Base-by-base conservation (phyloP, 2,329 filamentous ascomycete genomes). In the Hawksworthiomyces lignivorus region DNA sequence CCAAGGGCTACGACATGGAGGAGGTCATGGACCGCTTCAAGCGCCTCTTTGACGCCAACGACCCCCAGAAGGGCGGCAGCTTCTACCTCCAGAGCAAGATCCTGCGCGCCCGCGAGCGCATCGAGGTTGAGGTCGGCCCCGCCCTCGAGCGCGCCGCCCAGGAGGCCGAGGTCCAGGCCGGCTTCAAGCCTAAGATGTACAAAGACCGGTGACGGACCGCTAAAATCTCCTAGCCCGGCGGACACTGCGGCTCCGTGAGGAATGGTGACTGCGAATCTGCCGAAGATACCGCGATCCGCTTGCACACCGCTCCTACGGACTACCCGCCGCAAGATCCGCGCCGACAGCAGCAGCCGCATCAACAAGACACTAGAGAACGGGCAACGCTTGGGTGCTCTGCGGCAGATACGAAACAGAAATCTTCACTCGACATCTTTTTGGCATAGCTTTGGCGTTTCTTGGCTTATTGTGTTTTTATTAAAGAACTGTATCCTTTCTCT, bases 71-170 rank as follows among this genome's bases (percentile, higher is more conserved):
- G 59, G 92, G 92, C 27, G 92, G 92, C 40, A 96, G 88, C 56
- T 98, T 98, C 66, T 98, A 98, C 64, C 73, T 98, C 36, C 92
- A 98, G 67, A 97, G 90, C 73, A 98, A 98, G 69, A 80, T 98
- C 42, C 67, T 97, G 53, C 75, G 92, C 48, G 92, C 92, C 45
- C 78, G 90, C 55, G 90, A 98, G 67, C 73, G 92, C 50, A 84
- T 98, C 66, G 90, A 97, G 69, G 74, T 83, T 55, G 90, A 98
- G 65, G 69, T 92, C 30, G 73, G 80, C 50, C 80, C 84, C 45
- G 75, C 81, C 46, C 72, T 80, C 55, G 82, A 86, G 59, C 80
- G 82, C 59, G 73, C 75, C 12, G 79, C 81, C 52, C 72, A 79
- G 55, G 87, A 94, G 57, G 81, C 82, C 43, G 88, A 95, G 63